Evolutionary conservation across 768 basidiomycete species (phyloP).

Genomic region (Phlebiopsis gigantea): DNA sequence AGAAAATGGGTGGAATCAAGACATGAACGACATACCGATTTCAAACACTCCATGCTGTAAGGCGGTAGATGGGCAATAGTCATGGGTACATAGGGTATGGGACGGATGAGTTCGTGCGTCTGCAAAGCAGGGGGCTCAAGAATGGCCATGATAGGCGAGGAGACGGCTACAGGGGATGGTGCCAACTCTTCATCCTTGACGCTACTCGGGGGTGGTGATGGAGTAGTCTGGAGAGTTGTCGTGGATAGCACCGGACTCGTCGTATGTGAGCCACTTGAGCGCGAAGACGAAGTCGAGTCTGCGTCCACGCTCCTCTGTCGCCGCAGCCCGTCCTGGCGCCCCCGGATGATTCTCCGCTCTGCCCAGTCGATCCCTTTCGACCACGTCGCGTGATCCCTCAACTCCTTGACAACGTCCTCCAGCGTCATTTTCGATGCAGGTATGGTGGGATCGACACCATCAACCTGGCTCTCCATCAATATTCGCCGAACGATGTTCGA

Average conservation of each 20-base stretch:
- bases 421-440: slow-evolving; percentile 48
- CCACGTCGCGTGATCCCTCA: slow-evolving; percentile 63
- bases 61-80: slow-evolving; percentile 49
- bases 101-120: slow-evolving; percentile 52
- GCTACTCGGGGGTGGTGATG: slow-evolving; percentile 58
- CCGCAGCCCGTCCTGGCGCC: slow-evolving; percentile 23
- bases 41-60: slow-evolving; percentile 55
- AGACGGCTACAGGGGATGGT: slow-evolving; percentile 19
- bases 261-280: slow-evolving; percentile 47
- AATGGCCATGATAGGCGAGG: slow-evolving; percentile 27
- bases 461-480: slow-evolving; percentile 55
- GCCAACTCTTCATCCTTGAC: slow-evolving; percentile 30
- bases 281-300: slow-evolving; percentile 44
- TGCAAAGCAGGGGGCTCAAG: slow-evolving; percentile 58
- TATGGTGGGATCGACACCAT: slow-evolving; percentile 47
- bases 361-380: slow-evolving; percentile 71
- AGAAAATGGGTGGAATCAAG: not conserved
- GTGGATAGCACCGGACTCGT: slow-evolving; percentile 75
- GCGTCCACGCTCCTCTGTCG: slow-evolving; percentile 34
- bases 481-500: slow-evolving; percentile 61
- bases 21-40: slow-evolving; percentile 37
- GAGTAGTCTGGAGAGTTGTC: slow-evolving; percentile 72
- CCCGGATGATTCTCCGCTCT: slow-evolving; percentile 38
- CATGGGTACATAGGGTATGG: slow-evolving; percentile 66
- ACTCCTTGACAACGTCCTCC: slow-evolving; percentile 53